Evolutionary conservation across 2,329 filamentous ascomycete genomes (phyloP).

Genomic region (Penicillium decumbens): DNA sequence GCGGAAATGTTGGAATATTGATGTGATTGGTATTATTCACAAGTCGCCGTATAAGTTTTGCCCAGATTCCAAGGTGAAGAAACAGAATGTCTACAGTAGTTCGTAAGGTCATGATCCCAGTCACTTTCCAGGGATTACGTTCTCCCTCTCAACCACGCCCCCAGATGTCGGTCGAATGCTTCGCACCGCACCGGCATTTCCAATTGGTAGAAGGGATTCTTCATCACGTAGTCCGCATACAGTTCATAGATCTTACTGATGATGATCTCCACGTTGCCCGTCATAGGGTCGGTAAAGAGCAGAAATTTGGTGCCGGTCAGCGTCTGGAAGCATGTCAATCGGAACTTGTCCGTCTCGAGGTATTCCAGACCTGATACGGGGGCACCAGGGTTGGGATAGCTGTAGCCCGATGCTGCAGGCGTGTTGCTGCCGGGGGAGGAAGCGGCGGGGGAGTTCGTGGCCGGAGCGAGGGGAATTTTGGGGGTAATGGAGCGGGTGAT

Average conservation of each 20-base stretch:
- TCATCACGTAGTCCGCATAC: constrained; percentile 97
- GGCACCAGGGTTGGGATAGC: constrained; percentile 31
- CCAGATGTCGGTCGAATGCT: constrained; percentile 82
- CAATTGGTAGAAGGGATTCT: constrained; percentile 96
- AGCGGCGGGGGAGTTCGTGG: constrained; percentile 18
- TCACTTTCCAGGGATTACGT: constrained; percentile 35
- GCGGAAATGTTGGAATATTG: constrained; percentile 17
- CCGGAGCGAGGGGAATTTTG: constrained; percentile 37
- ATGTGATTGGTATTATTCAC: constrained; percentile 23
- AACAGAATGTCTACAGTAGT: constrained; percentile 17
- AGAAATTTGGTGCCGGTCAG: constrained; percentile 93
- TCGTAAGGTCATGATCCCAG: constrained; percentile 21
- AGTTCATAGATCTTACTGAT: constrained; percentile 86
- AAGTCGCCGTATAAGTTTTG: constrained; percentile 1
- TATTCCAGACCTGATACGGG: constrained; percentile 71
- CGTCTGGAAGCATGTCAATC: constrained; percentile 93
- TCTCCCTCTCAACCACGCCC: constrained; percentile 67
- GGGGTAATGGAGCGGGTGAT: constrained; percentile 56
- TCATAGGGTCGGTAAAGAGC: constrained; percentile 85
- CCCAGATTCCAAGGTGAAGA: constrained; percentile 7
- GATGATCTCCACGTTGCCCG: constrained; percentile 76
- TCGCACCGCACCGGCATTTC: constrained; percentile 98
- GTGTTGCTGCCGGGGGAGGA: constrained; percentile 20
- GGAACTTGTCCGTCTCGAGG: constrained; percentile 89
- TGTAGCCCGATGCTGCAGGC: constrained; percentile 23